Conservation (phyloP, 768 basidiomycete genomes). For the Gyrodon lividus region DNA sequence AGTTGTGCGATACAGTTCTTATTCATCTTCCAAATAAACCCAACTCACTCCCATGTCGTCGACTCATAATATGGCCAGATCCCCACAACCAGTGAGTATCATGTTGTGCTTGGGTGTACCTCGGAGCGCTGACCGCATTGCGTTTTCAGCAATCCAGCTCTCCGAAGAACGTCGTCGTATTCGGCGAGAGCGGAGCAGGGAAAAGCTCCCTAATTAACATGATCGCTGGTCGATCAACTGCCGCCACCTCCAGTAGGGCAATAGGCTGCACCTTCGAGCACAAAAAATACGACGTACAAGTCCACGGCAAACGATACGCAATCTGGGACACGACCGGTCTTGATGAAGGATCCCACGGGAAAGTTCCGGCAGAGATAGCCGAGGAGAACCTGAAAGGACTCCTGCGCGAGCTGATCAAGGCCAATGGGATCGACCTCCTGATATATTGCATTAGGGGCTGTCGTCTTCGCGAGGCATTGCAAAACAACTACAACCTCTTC, state of each 20-base stretch:
- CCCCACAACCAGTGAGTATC: neutral
- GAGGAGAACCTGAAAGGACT: constrained; percentile 24
- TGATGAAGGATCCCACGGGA: constrained; percentile 34
- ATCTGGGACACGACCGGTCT: constrained; percentile 42
- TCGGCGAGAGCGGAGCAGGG: constrained; percentile 11
- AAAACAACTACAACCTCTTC: constrained; percentile 40
- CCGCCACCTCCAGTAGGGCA: constrained; percentile 22
- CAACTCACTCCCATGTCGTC: too few species aligned
- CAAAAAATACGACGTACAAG: constrained; percentile 23
- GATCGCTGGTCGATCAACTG: constrained; percentile 32
- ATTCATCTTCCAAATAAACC: too few species aligned
- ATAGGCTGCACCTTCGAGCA: constrained; percentile 32
- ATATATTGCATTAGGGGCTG: constrained; percentile 35
- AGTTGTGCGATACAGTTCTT: too few species aligned
- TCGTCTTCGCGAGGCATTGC: constrained; percentile 25
- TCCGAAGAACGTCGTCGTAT: neutral
- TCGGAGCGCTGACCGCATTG: neutral
- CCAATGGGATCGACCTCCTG: constrained; percentile 30
- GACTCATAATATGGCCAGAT: neutral
- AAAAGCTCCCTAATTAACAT: constrained; percentile 37
- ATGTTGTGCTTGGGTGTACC: neutral
- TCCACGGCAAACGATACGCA: constrained; percentile 23
- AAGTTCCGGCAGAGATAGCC: constrained; percentile 30
- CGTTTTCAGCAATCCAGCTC: neutral
- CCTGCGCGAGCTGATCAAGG: constrained; percentile 23